Evolutionary conservation across 2,329 filamentous ascomycete genomes (phyloP).

Genomic region (Emergomyces pasteurianus): DNA sequence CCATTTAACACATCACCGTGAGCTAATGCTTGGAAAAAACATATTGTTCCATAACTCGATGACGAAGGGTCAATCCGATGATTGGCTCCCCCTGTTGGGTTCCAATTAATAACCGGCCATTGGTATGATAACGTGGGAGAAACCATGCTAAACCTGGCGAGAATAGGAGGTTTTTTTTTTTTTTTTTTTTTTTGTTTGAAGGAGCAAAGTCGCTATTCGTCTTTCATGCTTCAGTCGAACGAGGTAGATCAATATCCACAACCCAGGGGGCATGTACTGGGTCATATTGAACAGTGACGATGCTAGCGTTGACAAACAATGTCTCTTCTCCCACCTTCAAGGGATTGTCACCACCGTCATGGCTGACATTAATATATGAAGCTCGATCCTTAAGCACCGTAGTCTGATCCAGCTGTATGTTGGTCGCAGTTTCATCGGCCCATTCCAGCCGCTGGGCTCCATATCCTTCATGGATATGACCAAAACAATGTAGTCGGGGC

Average conservation of each 20-base stretch:
- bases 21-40: neutral
- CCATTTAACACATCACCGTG: neutral
- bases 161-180: neutral
- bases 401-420: constrained; percentile 16
- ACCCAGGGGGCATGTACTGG: constrained; percentile 44
- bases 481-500: constrained; percentile 49
- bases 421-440: constrained; percentile 10
- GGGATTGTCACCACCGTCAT: constrained; percentile 14
- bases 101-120: neutral
- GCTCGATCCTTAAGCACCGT: constrained; percentile 21
- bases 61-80: neutral
- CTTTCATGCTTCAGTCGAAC: constrained; percentile 3
- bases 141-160: neutral
- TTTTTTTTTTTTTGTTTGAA: no score
- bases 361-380: constrained; percentile 25
- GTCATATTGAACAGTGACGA: constrained; percentile 40
- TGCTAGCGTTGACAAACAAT: constrained; percentile 47
- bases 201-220: neutral
- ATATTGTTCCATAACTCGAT: neutral
- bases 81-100: neutral
- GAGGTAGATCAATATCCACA: constrained; percentile 41
- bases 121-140: neutral
- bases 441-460: constrained; percentile 30
- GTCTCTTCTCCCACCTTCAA: constrained; percentile 40
- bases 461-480: constrained; percentile 49